Evolutionary conservation across 2,329 filamentous ascomycete species (phyloP), one percentile per base, ranked within the genome.

Genomic region (Fusarium torulosum): DNA sequence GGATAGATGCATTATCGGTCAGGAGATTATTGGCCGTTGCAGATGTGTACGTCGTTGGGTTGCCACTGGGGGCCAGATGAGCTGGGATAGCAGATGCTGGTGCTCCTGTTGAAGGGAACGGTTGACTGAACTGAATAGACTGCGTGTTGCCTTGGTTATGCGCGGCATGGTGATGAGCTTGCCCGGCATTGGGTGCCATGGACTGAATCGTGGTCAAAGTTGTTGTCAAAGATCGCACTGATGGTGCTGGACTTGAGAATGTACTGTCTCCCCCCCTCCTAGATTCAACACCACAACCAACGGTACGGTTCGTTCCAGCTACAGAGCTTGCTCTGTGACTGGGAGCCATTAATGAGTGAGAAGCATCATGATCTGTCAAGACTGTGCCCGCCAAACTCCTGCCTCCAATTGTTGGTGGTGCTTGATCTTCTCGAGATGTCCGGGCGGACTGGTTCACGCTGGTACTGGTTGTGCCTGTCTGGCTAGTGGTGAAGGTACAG

Each of bases 121-220:
- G 88, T 66, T 90, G 88, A 63, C 84, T 85, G 78, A 91, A 90
- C 69, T 89, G 86, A 59, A 90, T 85, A 11, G 82, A 81, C 68
- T 85, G 82, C 27, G 80, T 76, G 46, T 78, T 80, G 69, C 77
- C 81, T 58, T 81, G 79, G 44, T 70, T 66, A 10, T 76, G 63
- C 70, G 74, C 50, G 64, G 74, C 68, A 54, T 76, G 47, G 78
- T 81, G 45, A 81, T 74, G 54, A 75, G 63, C 58, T 40, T 70
- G 63, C 20, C 67, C 74, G 49, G 75, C 84, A 53, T 86, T 88
- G 6, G 88, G 87, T 5, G 88, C 86, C 64, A 88, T 83, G 2
- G 92, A 95, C 74, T 95, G 92, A 60, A 96, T 94, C 0, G 92
- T 96, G 0, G 93, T 96, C 55, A 96, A 83, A 2, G 92, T 96